These are phyloP conservation scores for Linum trigynum DNA, from an alignment of 345 rosid genomes.

Conservation along the genomic window DNA sequence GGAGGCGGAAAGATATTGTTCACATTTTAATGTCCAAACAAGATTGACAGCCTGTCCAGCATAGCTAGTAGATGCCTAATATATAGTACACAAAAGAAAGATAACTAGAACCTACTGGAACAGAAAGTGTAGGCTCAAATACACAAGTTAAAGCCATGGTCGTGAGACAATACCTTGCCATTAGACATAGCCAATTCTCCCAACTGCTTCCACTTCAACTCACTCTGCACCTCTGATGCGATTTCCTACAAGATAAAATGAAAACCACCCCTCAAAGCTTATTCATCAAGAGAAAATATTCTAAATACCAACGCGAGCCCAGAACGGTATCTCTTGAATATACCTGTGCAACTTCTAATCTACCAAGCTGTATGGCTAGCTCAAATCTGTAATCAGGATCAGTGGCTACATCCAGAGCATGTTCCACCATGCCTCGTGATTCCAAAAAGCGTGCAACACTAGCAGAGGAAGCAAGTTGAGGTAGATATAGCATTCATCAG, in stretches of 20 bases:
- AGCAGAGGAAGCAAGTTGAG: slow-evolving; percentile 22
- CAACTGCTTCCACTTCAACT: slow-evolving; percentile 96
- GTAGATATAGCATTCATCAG: not conserved
- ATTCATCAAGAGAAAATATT: not conserved
- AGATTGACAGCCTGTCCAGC: not conserved
- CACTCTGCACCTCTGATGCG: slow-evolving; percentile 70
- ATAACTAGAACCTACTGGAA: not conserved
- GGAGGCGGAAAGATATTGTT: no score
- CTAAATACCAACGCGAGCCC: not conserved
- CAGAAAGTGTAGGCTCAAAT: not conserved
- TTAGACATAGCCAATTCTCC: slow-evolving; percentile 95
- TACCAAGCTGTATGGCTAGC: slow-evolving; percentile 90
- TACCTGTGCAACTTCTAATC: slow-evolving; percentile 89
- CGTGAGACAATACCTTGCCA: slow-evolving; percentile 53
- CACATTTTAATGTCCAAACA: no score
- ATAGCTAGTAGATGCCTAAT: not conserved
- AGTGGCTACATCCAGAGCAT: slow-evolving; percentile 91
- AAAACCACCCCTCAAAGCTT: slow-evolving; percentile 3
- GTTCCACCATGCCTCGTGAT: slow-evolving; percentile 93
- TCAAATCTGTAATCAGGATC: slow-evolving; percentile 96
- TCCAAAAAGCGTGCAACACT: slow-evolving; percentile 99
- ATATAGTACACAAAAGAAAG: not conserved
- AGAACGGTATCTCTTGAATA: slow-evolving; percentile 12
- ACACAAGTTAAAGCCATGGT: not conserved
- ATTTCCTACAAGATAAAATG: slow-evolving; percentile 49